Conservation (phyloP, 1,284 basidiomycete species). For the Cerrena zonata region DNA sequence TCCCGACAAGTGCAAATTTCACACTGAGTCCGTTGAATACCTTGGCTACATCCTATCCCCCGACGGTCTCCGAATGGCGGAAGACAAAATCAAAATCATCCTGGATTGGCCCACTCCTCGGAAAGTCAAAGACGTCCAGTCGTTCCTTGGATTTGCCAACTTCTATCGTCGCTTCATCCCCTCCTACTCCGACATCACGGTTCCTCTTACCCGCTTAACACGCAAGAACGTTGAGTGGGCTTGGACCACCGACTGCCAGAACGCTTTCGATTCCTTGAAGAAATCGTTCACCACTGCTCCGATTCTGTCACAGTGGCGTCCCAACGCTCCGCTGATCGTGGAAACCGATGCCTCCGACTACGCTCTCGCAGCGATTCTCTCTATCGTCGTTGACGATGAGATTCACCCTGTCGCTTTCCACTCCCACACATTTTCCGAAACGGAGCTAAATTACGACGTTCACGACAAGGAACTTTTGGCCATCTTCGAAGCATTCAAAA, state of each 20-base stretch:
- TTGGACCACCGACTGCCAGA: no score
- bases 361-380: constrained; percentile 26
- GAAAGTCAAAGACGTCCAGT: constrained; percentile 12
- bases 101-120: constrained; percentile 13
- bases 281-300: constrained; percentile 24
- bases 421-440: constrained; percentile 20
- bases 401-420: constrained; percentile 11
- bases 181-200: constrained; percentile 27
- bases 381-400: constrained; percentile 4
- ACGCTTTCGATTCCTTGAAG: constrained; percentile 24
- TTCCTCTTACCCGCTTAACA: constrained; percentile 23
- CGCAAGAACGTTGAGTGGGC: constrained; percentile 11
- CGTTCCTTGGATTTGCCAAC: no score
- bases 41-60: constrained; percentile 33
- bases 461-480: constrained; percentile 36
- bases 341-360: constrained; percentile 32
- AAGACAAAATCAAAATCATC: constrained; percentile 27
- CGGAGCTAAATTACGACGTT: constrained; percentile 32
- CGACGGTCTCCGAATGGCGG: constrained; percentile 29
- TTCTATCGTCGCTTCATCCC: constrained; percentile 37
- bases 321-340: constrained; percentile 24
- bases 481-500: constrained; percentile 23
- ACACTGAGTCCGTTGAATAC: constrained; percentile 29
- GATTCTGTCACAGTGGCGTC: constrained; percentile 27
- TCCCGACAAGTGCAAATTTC: constrained; percentile 36